Evolutionary conservation across 306 rosid species (phyloP), one percentile per base, ranked within the genome.

Genomic region (Sindora glabra): DNA sequence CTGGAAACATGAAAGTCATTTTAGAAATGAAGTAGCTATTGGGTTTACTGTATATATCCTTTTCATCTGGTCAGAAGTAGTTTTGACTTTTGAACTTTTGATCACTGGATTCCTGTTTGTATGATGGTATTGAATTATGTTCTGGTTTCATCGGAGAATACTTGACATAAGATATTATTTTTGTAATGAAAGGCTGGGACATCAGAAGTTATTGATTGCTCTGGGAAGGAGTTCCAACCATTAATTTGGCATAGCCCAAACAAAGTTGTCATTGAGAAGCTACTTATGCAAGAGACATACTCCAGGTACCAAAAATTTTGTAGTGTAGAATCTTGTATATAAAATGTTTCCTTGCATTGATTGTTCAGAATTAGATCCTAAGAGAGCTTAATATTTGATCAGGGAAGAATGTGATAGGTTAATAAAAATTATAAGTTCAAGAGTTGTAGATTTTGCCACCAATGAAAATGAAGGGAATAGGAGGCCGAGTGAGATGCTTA

Each of bases 321-420:
- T 40, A 29, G 11, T 60, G 44, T 59, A 15, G 44, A 41, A 37
- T 57, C 51, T 59, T 38, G 60, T n/a, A 55, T 46, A 10, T 69
- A 29, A 42, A 39, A 46, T 30, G 32, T 71, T 39, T 67, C 24
- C 63, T 55, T 59, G n/a, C n/a, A n/a, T n/a, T 37, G 36, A 66
- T 53, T 56, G 16, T 71, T 41, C 11, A 8, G 18, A 59, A 48
- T 56, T 59, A 62, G 48, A 40, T 72, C 59, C 48, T 66, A 33
- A 71, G n/a, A 27, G 10, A 67, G 50, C 23, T 45, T 71, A 17
- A 9, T 52, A 48, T 69, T 77, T 78, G 76, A 75, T 64, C 89
- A 94, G 97, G 97, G 95, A 83, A 64, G 99, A 94, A 77, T 76
- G 83, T 67, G 84, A 78, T 46, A 76, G 69, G 47, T 73, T 94